Evolutionary conservation across 2,329 filamentous ascomycete genomes (phyloP), one percentile per base, ranked within the genome.

Genomic region (Hypocreales sp.): DNA sequence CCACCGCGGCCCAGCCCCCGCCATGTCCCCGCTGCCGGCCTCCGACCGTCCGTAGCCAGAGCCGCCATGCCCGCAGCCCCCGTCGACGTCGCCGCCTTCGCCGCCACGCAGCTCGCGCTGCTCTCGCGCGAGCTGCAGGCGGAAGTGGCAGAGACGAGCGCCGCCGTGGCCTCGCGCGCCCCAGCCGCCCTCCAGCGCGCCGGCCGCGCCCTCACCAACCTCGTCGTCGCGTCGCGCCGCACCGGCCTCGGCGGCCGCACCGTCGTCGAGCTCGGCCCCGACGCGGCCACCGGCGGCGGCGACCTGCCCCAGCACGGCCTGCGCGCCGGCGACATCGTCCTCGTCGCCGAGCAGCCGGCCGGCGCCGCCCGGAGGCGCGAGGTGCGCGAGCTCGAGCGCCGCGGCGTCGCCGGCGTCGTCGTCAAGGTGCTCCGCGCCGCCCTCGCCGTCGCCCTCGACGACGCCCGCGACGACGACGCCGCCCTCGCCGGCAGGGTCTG

Each of bases 211-310:
- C 61, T 90, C 40, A 71, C 73, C 11, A 87, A 86, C 50, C 69
- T 95, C 7, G 58, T 69, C 18, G 58, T 92, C 19, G 60, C 67
- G 8, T 76, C 79, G 12, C 79, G 80, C 46, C 76, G 86, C 17
- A 98, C 90, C 0, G 90, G 90, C 0, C 62, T 94, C 20, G 90
- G 86, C 11, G 90, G 90, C n/a, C 80, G 83, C 37, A 83, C 81
- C 0, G 78, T 98, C 2, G 58, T 94, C 4, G 86, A 94, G 49
- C 71, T 98, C 2, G 56, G 58, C 11, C 60, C 72, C 0, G 87
- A 94, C 43, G 55, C 69, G n/a, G 79, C 83, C 1, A 67, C 77
- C 2, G 28, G 38, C 10, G 44, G 43, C 13, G 52, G 59, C 1
- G 69, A 72, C 35, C 56, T 87, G 13, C 74, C 76, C 1, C 76